Evolutionary conservation across 148 eudicot genomes (phyloP), one percentile per base, ranked within the genome.

Genomic region (Euryodendron excelsum): DNA sequence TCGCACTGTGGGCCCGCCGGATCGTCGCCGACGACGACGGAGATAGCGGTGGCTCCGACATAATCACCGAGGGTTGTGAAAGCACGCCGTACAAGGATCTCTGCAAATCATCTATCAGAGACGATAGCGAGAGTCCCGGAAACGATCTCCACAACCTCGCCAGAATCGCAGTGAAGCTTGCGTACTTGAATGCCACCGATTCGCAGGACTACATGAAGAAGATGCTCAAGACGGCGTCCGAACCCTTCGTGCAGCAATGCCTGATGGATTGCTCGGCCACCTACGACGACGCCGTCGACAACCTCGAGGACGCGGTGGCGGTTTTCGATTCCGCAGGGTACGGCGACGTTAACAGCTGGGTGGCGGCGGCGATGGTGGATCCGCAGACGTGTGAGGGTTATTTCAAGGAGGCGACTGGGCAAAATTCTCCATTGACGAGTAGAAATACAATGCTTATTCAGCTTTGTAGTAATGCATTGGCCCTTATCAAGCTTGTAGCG

Each of bases 1-100:
- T 69, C 56, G 31, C 53, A 2, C 17, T 69, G 55, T 69, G 73
- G 73, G 55, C 73, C 5, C 73, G 31, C 17, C 73, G 33, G 23
- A 44, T 45, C 73, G 33, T 41, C 0, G 5, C 73, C 12, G 27
- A 25, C 10, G 50, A 41, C 45, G 45, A 41, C 23, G 34, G 11
- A 44, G 17, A 15, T 2, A 45, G 18, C 55, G 20, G 7, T 1
- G 14, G 14, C 2, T 8, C 10, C 25, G 2, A 30, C 37, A 2
- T 27, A 25, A 17, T 41, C 8, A 45, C 17, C 23, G 3, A 45
- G 50, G 73, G 34, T 45, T 69, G 73, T 10, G 56, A 6, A 2
- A 23, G 23, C n/a, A 25, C 36, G 30, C 21, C 30, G 28, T 69
- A 69, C 73, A 69, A 45, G 34, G 73, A 69, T 15, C 73, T 69